Evolutionary conservation across 179 eudicot genomes (phyloP).

Genomic region (Silene vulgaris): DNA sequence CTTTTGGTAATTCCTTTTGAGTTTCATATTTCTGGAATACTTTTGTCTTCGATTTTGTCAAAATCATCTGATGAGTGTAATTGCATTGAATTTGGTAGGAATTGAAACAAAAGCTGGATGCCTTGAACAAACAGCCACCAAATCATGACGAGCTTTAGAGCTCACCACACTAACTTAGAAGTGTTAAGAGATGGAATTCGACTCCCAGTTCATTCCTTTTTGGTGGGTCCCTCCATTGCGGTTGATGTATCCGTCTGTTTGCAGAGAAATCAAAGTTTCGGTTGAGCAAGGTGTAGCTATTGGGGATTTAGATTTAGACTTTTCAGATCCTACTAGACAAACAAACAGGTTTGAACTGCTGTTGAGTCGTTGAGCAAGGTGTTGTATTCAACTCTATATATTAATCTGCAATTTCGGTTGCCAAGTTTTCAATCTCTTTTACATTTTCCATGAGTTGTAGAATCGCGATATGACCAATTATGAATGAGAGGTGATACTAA

Average conservation of each 20-base stretch:
- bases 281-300: slow-evolving; percentile 16
- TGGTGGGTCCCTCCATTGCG: slow-evolving; percentile 1
- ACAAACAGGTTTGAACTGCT: slow-evolving; percentile 21
- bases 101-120: slow-evolving; percentile 62
- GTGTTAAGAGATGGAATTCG: neutral
- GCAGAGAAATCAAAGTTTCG: slow-evolving; percentile 7
- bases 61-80: slow-evolving; percentile 5
- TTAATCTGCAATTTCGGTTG: slow-evolving; percentile 10
- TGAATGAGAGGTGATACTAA: neutral
- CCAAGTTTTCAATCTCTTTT: slow-evolving; percentile 2
- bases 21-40: neutral
- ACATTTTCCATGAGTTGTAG: neutral
- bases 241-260: neutral
- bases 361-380: slow-evolving; percentile 18
- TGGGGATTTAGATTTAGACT: slow-evolving; percentile 21
- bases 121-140: slow-evolving; percentile 56
- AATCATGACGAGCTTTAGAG: slow-evolving; percentile 68
- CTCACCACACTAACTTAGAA: neutral
- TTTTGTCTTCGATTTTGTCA: neutral
- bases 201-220: slow-evolving; percentile 7
- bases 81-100: slow-evolving; percentile 45
- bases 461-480: neutral
- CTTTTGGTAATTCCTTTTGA: slow-evolving; percentile 57
- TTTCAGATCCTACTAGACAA: slow-evolving; percentile 15
- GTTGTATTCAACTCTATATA: slow-evolving; percentile 6